A percentile compares a stretch with the other conserved stretches of the same genome.
These are phyloP conservation scores for Dictyostelium brefeldianum DNA, from an alignment of 78 protist genomes.

Conservation along the genomic window DNA sequence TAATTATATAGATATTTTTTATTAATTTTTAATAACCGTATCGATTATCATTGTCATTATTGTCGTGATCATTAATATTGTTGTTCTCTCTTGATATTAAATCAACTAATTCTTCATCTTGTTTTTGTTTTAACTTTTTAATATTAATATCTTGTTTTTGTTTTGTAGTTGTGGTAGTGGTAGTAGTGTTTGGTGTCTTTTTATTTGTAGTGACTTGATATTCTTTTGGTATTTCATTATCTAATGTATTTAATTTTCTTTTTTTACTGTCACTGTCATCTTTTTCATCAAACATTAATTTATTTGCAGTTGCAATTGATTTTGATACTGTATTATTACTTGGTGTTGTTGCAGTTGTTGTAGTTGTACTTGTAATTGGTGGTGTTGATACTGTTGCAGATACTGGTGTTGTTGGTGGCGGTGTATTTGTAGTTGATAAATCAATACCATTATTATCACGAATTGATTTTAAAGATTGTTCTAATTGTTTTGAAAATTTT, in stretches of 20 bases:
- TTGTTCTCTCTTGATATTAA: constrained; percentile 34
- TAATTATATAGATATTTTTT: not conserved
- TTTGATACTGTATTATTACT: not conserved
- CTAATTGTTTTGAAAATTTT: not conserved
- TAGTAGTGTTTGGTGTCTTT: not conserved
- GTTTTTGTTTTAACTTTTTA: constrained; percentile 32
- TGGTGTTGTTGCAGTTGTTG: not conserved
- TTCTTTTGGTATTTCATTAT: constrained; percentile 43
- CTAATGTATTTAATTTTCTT: not conserved
- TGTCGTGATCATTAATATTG: too few relatives aligned
- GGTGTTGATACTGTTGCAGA: not conserved
- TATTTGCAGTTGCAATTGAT: not conserved
- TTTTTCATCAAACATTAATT: not conserved
- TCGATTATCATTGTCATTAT: not conserved
- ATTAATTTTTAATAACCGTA: constrained; percentile 35
- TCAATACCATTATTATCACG: not conserved
- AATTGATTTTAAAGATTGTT: not conserved
- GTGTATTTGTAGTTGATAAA: not conserved
- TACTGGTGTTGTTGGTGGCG: constrained; percentile 6
- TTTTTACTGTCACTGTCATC: not conserved
- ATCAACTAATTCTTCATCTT: constrained; percentile 49
- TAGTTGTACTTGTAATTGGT: not conserved
- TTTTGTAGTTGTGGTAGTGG: not conserved
- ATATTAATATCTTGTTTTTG: not conserved
- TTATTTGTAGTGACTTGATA: not conserved